Evolutionary conservation across 495 filamentous ascomycete genomes (phyloP), one percentile per base, ranked within the genome.

Genomic region (Neurospora sp.): DNA sequence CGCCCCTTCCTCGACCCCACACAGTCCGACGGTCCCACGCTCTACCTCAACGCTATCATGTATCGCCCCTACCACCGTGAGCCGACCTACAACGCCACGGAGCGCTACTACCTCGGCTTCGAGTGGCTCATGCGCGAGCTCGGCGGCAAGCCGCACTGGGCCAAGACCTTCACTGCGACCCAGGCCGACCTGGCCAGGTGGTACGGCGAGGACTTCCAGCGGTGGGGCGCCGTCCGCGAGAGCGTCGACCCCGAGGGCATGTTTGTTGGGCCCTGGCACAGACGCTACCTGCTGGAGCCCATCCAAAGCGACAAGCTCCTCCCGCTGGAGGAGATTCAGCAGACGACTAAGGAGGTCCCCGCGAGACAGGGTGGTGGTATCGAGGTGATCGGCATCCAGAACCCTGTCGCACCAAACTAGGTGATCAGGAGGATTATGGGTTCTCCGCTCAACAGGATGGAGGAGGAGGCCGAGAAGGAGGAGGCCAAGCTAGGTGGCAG

Each of bases 41-140:
- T 99, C 19, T 98, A 97, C 80, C 88, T 99, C 71, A 99, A 99
- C 77, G 95, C 96, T 19, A 97, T 95, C 15, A 91, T 99, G 74
- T 99, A 98, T 83, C 87, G 96, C 7, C 93, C 96, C 1, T 98
- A 97, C 80, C 83, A 88, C 77, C 86, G 84, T 39, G 92, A 98
- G 79, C 94, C 95, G 24, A 91, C 93, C 2, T 92, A 91, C 80
- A 85, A 82, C 70, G 84, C 78, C 28, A 79, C 78, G 19, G 74
- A 87, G 72, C 88, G 94, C 38, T 99, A 97, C 82, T 98, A 98
- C 80, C 85, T 93, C 79, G 96, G 93, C 1, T 98, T 99, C 74
- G 96, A 99, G 84, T 96, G 90, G 85, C 89, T 99, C 69, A 98
- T 98, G 96, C 90, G 90, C 40, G 92, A 97, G 70, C 83, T 97